These are phyloP conservation scores for Phytopythium helicoides DNA, from an alignment of 352 stramenopile species.

Conservation along the genomic window DNA sequence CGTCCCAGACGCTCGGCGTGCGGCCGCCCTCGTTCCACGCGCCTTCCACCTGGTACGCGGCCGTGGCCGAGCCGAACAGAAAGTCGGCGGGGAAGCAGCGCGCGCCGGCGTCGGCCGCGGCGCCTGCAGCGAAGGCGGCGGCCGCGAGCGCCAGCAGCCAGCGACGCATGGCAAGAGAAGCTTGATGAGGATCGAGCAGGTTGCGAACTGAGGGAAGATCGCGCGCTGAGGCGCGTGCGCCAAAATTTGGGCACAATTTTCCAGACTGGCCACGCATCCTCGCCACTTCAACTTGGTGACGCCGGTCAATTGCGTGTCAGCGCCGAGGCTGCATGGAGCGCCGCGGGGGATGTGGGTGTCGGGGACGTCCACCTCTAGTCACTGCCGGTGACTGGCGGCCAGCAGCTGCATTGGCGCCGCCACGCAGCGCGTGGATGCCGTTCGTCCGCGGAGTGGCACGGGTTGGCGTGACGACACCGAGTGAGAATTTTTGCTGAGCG, in stretches of 20 bases:
- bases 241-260: neutral
- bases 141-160: neutral
- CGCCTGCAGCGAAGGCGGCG: conserved; percentile 53
- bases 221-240: neutral
- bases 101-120: conserved; percentile 19
- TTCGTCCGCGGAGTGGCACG: neutral
- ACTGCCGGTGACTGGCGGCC: neutral
- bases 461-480: neutral
- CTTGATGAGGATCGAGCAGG: neutral
- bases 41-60: conserved; percentile 20
- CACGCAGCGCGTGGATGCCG: neutral
- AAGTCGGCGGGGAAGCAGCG: conserved; percentile 33
- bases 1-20: conserved; percentile 25
- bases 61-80: conserved; percentile 22
- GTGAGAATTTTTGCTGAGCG: neutral
- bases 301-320: no score
- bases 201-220: conserved; percentile 1
- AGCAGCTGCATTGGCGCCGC: neutral
- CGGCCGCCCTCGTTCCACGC: conserved; percentile 17
- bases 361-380: neutral
- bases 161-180: neutral
- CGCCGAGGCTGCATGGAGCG: no score
- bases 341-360: no score
- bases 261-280: no score
- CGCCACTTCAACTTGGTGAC: no score